These are phyloP conservation scores for Rhynchosporium graminicola DNA, from an alignment of 2,329 filamentous ascomycete species.

Conservation along the genomic window DNA sequence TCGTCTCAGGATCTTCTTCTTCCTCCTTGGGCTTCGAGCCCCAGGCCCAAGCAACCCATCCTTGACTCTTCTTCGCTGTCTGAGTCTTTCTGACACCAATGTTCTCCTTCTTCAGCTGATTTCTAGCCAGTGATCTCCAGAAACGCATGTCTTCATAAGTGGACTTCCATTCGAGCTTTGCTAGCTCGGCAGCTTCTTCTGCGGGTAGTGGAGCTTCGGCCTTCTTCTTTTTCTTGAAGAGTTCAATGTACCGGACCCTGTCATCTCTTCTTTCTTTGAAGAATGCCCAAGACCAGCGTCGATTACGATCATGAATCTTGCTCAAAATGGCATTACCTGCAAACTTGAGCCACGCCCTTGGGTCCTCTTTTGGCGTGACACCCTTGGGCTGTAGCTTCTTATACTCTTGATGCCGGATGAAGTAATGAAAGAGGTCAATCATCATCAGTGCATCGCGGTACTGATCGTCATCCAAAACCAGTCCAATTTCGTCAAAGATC, in stretches of 20 bases:
- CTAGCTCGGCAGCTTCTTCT: conserved; percentile 71
- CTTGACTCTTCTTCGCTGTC: conserved; percentile 66
- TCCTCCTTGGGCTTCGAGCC: conserved; percentile 66
- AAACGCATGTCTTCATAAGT: conserved; percentile 95
- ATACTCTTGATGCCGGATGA: conserved; percentile 96
- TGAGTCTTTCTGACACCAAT: conserved; percentile 77
- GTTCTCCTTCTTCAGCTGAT: conserved; percentile 93
- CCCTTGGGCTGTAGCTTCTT: conserved; percentile 87
- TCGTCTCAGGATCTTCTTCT: conserved; percentile 71
- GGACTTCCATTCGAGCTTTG: conserved; percentile 80
- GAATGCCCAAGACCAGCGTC: conserved; percentile 93
- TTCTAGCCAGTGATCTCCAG: conserved; percentile 92
- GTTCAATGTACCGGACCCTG: conserved; percentile 80
- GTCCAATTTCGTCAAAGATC: conserved; percentile 94
- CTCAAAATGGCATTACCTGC: conserved; percentile 84
- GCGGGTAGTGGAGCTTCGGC: conserved; percentile 67
- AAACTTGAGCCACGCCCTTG: conserved; percentile 88
- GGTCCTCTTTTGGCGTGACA: conserved; percentile 81
- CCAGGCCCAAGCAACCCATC: conserved; percentile 93
- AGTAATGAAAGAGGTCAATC: conserved; percentile 97
- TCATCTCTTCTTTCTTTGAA: conserved; percentile 92
- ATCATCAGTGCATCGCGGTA: conserved; percentile 98
- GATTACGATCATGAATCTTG: conserved; percentile 94
- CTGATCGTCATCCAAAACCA: conserved; percentile 96
- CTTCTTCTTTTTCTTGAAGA: conserved; percentile 90